Evolutionary conservation across 495 filamentous ascomycete genomes (phyloP), one percentile per base, ranked within the genome.

Genomic region (Cetradonia linearis): DNA sequence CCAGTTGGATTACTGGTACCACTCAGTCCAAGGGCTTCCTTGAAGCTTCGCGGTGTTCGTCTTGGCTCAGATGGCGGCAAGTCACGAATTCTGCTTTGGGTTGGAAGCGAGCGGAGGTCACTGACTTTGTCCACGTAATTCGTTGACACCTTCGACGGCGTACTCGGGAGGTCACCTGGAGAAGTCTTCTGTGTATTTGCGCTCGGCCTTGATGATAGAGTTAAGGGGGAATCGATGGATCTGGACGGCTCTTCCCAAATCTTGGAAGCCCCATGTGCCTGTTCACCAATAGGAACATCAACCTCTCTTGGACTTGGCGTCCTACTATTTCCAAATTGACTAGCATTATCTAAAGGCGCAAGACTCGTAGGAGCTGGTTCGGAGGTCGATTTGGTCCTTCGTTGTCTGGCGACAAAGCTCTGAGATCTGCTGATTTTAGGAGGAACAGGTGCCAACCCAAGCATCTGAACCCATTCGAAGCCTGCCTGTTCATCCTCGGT

Each of bases 401-500:
- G 52, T 53, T 57, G 49, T 28, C 46, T 60, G 6, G n/a, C 74
- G 62, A 79, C 74, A 61, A 81, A 80, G 64, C 78, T 81, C 65
- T 75, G 76, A 50, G 71, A 74, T 65, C 76, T 69, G 44, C 62
- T 74, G 27, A 81, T 71, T 13, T 76, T 67, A 11, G 91, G 91
- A 33, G 93, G 92, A 44, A 88, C 71, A 33, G 93, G 93, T 28
- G 78, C 75, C 55, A 78, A 75, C 11, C 91, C 89, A 28, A 99
- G 70, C 74, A 96, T 86, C 37, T 86, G 76, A 33, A 96, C 73
- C 94, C 94, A 99, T 69, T 97, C 92, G 38, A 78, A 72, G n/a
- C 82, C 83, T 57, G 90, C 80, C 49, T 87, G 85, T 52, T 89
- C 83, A 66, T 87, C 84, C 52, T 85, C 82, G 3, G 85, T 79